phyloP scores from a whole-genome alignment of 2,329 filamentous ascomycete genomes.

The Exutisphaerella laricina region DNA sequence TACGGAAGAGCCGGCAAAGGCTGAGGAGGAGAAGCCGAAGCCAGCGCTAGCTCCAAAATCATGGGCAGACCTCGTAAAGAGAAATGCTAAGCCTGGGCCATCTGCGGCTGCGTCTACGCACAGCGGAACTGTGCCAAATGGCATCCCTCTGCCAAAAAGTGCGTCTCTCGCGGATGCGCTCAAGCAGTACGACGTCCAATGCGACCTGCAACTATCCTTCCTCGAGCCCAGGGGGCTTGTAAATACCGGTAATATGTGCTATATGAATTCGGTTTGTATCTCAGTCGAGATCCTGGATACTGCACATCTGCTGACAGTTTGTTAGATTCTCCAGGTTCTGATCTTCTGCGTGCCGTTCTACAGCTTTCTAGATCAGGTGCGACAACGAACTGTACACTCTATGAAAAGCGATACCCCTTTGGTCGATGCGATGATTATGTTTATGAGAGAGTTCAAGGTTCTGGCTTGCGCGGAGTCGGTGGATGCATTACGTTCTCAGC shows the following conservation, averaged over 20 bases:
- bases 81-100: slow-evolving; percentile 38
- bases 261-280: slow-evolving; percentile 94
- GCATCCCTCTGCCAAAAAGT: slow-evolving; percentile 38
- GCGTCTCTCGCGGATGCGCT: slow-evolving; percentile 70
- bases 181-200: slow-evolving; percentile 62
- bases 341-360: slow-evolving; percentile 94
- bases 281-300: background rate
- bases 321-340: slow-evolving; percentile 85
- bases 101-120: slow-evolving; percentile 28
- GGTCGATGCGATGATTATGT: slow-evolving; percentile 95
- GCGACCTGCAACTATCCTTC: slow-evolving; percentile 65
- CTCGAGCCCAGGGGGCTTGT: slow-evolving; percentile 88
- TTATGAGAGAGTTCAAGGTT: slow-evolving; percentile 84
- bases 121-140: slow-evolving; percentile 23
- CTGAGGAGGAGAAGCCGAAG: slow-evolving; percentile 37
- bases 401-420: slow-evolving; percentile 95
- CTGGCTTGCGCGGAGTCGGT: slow-evolving; percentile 71
- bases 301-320: slow-evolving; percentile 2
- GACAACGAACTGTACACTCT: slow-evolving; percentile 76
- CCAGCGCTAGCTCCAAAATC: slow-evolving; percentile 44
- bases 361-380: slow-evolving; percentile 81
- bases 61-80: slow-evolving; percentile 64
- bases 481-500: slow-evolving; percentile 64
- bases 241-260: slow-evolving; percentile 98
- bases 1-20: slow-evolving; percentile 22